Evolutionary conservation across 345 rosid genomes (phyloP), one percentile per base, ranked within the genome.

Genomic region (Eucalyptus regnans): DNA sequence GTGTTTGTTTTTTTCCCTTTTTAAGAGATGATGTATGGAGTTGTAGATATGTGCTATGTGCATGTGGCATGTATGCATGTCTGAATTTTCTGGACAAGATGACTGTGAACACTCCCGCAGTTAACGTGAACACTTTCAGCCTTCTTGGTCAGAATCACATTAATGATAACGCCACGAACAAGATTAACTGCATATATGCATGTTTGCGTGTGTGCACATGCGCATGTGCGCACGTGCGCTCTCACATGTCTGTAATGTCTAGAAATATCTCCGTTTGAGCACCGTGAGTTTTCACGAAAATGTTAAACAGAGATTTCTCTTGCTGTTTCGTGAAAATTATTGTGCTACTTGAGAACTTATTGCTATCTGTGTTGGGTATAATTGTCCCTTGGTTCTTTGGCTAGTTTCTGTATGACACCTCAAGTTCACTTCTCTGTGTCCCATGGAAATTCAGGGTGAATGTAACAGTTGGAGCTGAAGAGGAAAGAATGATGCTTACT

Each of bases 401-500:
- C 76, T 64, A 64, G 20, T 86, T 86, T 31, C 62, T 54, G 27
- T 17, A 52, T 25, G 87, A 50, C 48, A 50, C 29, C 87, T 50
- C 62, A 16, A 86, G 49, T 86, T 51, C 37, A 41, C 87, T 50
- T 76, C 15, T 64, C 41, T 20, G 29, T 76, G 84, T 41, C 48
- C 48, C 14, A 15, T 52, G 62, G 62, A 33, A 86, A 86, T 86
- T 43, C 62, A 93, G 93, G 88, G 94, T 92, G 90, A 92, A 92
- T 85, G 43, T 92, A 81, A 88, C 89, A 12, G 88, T 88, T 86
- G 94, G 95, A 81, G 54, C 89, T 31, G 86, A 84, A 76, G 94
- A 92, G 90, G 94, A 93, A 62, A 91, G 90, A 89, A 12, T 87
- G 87, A 93, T 93, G 95, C 52, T 92, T 43, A 90, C 93, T 16